These are phyloP conservation scores for Abortiporus biennis DNA, from an alignment of 1,284 basidiomycete species.

Conservation along the genomic window DNA sequence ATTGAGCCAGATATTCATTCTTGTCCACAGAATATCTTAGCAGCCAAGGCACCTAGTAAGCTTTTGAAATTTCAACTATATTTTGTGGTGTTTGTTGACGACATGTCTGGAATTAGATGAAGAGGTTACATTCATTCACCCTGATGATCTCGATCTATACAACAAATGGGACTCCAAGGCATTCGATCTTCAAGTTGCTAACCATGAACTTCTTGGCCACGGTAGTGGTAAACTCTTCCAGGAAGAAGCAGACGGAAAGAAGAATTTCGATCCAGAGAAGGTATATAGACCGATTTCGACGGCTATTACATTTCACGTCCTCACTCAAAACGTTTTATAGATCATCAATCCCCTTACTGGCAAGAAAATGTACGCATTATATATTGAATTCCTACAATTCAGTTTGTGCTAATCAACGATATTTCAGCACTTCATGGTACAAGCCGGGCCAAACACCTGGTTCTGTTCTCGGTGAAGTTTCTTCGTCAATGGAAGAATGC, in stretches of 20 bases:
- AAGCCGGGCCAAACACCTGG: conserved; percentile 77
- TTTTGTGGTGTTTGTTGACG: not conserved
- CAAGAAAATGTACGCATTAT: conserved; percentile 52
- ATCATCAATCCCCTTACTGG: conserved; percentile 81
- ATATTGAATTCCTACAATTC: not conserved
- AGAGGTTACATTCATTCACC: conserved; percentile 74
- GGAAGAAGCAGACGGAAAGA: conserved; percentile 65
- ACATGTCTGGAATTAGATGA: conserved; percentile 42
- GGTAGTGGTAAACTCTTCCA: conserved; percentile 78
- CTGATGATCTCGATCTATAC: conserved; percentile 63
- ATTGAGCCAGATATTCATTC: not conserved
- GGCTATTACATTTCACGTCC: not conserved
- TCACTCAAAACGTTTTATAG: conserved; percentile 27
- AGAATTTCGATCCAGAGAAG: conserved; percentile 73
- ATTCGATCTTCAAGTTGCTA: conserved; percentile 83
- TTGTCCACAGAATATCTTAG: conserved; percentile 59
- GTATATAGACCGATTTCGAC: conserved; percentile 22
- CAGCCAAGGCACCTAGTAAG: conserved; percentile 78
- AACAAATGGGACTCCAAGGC: conserved; percentile 71
- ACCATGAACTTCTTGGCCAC: conserved; percentile 78
- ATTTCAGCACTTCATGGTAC: conserved; percentile 68
- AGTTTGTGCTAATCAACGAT: conserved; percentile 1
- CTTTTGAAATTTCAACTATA: conserved; percentile 9
- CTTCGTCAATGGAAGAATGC: conserved; percentile 85
- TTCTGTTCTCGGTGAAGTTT: conserved; percentile 76